Conservation (phyloP, 768 basidiomycete species). For the Rhodosporidiobolus odoratus region DNA sequence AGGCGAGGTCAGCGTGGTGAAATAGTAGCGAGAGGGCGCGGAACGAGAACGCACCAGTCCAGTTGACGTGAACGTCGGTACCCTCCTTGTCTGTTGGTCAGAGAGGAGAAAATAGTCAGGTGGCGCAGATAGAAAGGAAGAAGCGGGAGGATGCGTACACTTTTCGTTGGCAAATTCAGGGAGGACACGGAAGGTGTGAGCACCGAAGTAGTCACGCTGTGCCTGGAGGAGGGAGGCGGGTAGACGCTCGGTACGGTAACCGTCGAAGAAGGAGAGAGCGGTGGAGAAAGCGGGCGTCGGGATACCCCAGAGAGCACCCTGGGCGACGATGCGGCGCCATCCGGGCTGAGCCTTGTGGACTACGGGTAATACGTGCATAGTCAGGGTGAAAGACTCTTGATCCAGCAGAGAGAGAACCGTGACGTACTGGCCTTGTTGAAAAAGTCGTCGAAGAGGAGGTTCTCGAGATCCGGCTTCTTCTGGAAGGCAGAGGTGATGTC, state of each 20-base stretch:
- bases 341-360: constrained; percentile 92
- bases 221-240: constrained; percentile 91
- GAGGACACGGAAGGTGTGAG: constrained; percentile 92
- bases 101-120: background rate
- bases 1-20: background rate
- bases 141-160: background rate
- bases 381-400: background rate
- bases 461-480: constrained; percentile 78
- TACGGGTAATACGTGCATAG: constrained; percentile 48
- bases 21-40: background rate
- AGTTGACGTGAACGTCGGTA: constrained; percentile 58
- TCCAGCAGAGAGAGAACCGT: background rate
- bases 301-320: constrained; percentile 95
- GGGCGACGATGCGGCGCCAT: constrained; percentile 94
- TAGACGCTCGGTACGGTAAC: constrained; percentile 89
- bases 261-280: constrained; percentile 96
- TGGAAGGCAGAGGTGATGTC: constrained; percentile 87
- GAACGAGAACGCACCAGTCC: constrained; percentile 1
- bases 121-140: background rate
- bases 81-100: constrained; percentile 30
- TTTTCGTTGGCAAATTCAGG: constrained; percentile 79
- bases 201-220: constrained; percentile 91
- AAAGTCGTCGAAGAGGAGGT: constrained; percentile 91
- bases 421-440: constrained; percentile 73
- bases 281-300: constrained; percentile 97